phyloP scores from a whole-genome alignment of 208 protist species.

The Naegleria gruberi region DNA sequence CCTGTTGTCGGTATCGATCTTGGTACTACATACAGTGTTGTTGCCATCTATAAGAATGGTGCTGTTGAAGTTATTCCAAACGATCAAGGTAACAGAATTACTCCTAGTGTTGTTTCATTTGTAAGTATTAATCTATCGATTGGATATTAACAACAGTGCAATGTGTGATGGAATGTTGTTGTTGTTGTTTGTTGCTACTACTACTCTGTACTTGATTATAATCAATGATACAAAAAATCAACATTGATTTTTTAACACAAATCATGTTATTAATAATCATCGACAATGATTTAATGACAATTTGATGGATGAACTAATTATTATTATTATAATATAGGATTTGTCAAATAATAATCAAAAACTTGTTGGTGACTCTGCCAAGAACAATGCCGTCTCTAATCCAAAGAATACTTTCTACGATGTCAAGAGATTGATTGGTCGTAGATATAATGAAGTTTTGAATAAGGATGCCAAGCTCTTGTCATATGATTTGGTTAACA shows the following conservation, averaged over 20 bases:
- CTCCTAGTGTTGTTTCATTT: constrained; percentile 68
- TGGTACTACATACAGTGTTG: constrained; percentile 64
- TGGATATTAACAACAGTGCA: too few species aligned
- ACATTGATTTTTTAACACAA: neutral
- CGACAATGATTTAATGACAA: neutral
- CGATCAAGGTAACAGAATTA: constrained; percentile 61
- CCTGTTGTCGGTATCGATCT: constrained; percentile 70
- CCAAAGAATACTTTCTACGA: constrained; percentile 81
- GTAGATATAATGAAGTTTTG: constrained; percentile 51
- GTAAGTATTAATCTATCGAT: constrained; percentile 39
- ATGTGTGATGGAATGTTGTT: too few species aligned
- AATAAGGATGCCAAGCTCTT: constrained; percentile 72
- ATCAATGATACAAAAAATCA: too few species aligned
- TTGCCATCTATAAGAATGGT: constrained; percentile 33
- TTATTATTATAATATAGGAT: neutral
- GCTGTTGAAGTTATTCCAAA: constrained; percentile 33
- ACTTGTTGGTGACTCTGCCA: constrained; percentile 19
- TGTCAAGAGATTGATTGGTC: constrained; percentile 81
- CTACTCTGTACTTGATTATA: too few species aligned
- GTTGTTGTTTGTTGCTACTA: too few species aligned
- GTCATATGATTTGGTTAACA: constrained; percentile 65
- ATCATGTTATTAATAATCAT: neutral
- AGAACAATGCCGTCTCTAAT: constrained; percentile 78
- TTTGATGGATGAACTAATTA: neutral
- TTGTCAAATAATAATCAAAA: neutral